These are phyloP conservation scores for Houttuynia cordata DNA, from an alignment of 164 flowering plant species.

Conservation along the genomic window DNA sequence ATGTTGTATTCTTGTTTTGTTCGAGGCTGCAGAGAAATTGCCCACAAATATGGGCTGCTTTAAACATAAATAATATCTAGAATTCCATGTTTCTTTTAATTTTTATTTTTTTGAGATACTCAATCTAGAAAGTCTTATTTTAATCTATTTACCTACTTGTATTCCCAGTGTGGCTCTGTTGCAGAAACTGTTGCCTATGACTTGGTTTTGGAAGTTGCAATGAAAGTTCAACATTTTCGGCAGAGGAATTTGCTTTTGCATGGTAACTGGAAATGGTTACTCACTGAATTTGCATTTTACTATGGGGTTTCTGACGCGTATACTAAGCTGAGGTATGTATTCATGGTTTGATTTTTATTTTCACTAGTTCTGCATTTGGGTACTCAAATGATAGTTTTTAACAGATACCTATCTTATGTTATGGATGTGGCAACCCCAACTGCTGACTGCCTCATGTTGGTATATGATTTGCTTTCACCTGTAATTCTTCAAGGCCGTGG, in stretches of 20 bases:
- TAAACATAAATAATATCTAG: no score
- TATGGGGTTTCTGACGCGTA: constrained; percentile 89
- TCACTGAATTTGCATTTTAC: constrained; percentile 76
- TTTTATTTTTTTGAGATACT: background rate
- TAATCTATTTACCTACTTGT: constrained; percentile 10
- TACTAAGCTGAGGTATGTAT: constrained; percentile 62
- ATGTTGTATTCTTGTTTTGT: no score
- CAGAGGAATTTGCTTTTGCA: constrained; percentile 59
- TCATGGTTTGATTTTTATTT: background rate
- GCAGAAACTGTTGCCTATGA: constrained; percentile 98
- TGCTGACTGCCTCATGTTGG: constrained; percentile 72
- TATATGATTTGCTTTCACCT: constrained; percentile 63
- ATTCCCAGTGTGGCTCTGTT: constrained; percentile 75
- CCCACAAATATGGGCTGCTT: no score
- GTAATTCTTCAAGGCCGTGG: constrained; percentile 58
- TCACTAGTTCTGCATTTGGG: background rate
- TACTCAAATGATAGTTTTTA: background rate
- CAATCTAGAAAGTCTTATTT: background rate
- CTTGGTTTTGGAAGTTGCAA: constrained; percentile 73
- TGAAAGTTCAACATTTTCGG: constrained; percentile 77
- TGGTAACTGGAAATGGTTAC: constrained; percentile 91
- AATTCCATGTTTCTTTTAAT: no score
- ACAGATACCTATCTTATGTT: constrained; percentile 82
- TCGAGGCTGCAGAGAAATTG: no score
- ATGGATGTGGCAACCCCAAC: constrained; percentile 99